Base-by-base conservation (phyloP, 345 rosid genomes). In the Physaria fendleri region DNA sequence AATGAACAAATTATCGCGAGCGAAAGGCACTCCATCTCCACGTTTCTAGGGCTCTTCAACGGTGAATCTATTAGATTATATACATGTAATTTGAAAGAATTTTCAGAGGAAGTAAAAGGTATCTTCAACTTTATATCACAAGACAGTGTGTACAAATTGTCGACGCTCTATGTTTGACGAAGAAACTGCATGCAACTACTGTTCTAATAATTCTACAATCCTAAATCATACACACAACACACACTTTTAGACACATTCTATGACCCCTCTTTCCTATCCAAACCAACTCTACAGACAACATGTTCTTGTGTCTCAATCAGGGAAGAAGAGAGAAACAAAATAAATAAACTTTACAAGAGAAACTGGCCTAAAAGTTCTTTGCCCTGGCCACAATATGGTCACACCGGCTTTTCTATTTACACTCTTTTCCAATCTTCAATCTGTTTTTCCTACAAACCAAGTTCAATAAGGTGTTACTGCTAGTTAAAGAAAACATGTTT, bases 351-450 rank as follows among this genome's bases (percentile, higher is more conserved):
- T 65, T 65, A 56, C 63, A 65, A 39, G 24, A 34, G 56, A 65
- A 65, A 48, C 59, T 39, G 43, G 42, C 57, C 64, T 38, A 55
- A 15, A n/a, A n/a, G n/a, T 11, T 47, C 38, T 22, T n/a, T 65
- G 55, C 47, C 62, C 21, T 53, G 43, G 43, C 51, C 34, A 63
- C 59, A 51, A 46, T 52, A 64, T 39, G 12, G 60, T 16, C 52
- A 51, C 54, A 54, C 38, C 22, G 14, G 38, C 55, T 38, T 64
- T 54, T 44, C 57, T 66, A 57, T 66, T 5, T 66, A 66, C 64
- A 65, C 64, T 56, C 71, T 46, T 65, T 45, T 56, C 57, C 64
- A 66, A 66, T 66, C 64, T 13, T 46, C 49, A 46, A 35, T 55
- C 48, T 65, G 48, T 45, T 35, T 21, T 43, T 33, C 56, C 62